Evolutionary conservation across 768 basidiomycete genomes (phyloP), one percentile per base, ranked within the genome.

Genomic region (Amanita rubescens): DNA sequence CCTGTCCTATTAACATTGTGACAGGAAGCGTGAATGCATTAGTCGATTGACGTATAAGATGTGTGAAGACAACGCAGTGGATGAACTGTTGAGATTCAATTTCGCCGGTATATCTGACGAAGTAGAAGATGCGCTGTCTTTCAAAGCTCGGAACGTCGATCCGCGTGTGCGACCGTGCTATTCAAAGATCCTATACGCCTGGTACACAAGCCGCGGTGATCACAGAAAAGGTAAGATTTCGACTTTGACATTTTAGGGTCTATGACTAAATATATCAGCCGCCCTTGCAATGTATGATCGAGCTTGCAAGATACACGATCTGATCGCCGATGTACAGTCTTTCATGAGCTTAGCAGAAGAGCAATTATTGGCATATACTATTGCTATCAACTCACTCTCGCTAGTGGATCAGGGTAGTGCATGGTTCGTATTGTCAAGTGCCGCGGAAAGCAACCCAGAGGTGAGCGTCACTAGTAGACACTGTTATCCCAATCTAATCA

Each of bases 81-180:
- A 86, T 48, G 78, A 78, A 57, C 75, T 98, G 11, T 81, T 93
- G 65, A 70, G 81, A 7, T 84, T 91, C 62, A 90, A 90, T 61
- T 98, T 97, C 63, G 76, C 85, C 41, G 91, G 88, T 0, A 76
- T 94, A 56, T 79, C 84, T 39, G 82, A 85, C 49, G 92, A 95
- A 63, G 88, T 98, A 17, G 94, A 96, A 71, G 82, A 80, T 39
- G 83, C 87, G 14, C 74, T 99, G 38, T 79, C 87, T 17, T 97
- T 94, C 75, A 95, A 97, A 67, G 90, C 93, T 6, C 81, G 94
- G 56, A 95, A 97, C 66, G 85, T 86, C 15, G 91, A 99, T 70
- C 93, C 95, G 46, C 81, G 90, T 41, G 71, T 84, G 35, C 80
- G 77, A 34, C 94, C 94, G 0, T 85, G 82, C 63, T 98, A 95